Percentiles rank a stretch among this genome's conserved stretches.
phyloP scores from a whole-genome alignment of 345 rosid genomes.

The Citrus mangshanensis region DNA sequence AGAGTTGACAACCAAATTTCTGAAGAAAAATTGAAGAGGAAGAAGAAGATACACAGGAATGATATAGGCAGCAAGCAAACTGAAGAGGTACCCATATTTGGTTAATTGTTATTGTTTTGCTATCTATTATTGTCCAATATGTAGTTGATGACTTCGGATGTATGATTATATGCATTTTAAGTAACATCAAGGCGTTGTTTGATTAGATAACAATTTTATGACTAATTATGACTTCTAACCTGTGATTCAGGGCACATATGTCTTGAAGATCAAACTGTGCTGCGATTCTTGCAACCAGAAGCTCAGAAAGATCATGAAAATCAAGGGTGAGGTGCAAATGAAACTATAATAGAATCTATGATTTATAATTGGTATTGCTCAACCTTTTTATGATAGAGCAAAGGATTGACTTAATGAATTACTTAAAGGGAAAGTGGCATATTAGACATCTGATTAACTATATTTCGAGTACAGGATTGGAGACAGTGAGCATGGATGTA shows the following conservation, averaged over 20 bases:
- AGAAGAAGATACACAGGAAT: neutral
- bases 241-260: neutral
- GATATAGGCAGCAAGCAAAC: neutral
- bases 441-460: neutral
- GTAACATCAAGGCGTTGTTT: neutral
- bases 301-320: neutral
- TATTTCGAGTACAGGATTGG: conserved; percentile 6
- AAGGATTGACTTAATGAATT: neutral
- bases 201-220: neutral
- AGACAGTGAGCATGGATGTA: neutral
- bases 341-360: neutral
- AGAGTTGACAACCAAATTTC: neutral
- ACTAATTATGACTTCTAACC: neutral
- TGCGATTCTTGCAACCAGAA: conserved; percentile 6
- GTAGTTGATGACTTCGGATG: neutral
- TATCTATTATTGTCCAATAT: neutral
- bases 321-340: neutral
- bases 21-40: neutral
- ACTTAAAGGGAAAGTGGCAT: neutral
- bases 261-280: conserved; percentile 12
- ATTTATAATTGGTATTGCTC: neutral
- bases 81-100: conserved; percentile 2
- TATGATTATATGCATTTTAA: neutral
- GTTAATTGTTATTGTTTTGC: neutral
- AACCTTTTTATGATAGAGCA: neutral